A percentile compares a stretch with the other conserved stretches of the same genome.
phyloP scores from a whole-genome alignment of 805 yeast species.

The Saccharomycopsis guyanensis region DNA sequence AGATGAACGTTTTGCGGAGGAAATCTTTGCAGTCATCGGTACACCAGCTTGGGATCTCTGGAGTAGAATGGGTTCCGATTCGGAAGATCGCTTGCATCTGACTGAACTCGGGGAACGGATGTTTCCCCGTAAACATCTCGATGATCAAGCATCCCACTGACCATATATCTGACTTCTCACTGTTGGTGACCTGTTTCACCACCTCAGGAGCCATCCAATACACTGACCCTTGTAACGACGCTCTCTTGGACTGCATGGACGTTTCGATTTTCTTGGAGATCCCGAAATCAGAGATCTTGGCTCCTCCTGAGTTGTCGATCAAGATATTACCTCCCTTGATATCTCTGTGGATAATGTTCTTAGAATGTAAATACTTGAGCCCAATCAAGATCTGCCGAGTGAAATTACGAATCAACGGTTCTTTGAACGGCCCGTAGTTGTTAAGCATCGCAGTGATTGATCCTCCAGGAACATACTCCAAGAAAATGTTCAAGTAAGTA shows the following conservation, averaged over 20 bases:
- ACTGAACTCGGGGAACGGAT: slow-evolving; percentile 90
- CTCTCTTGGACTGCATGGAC: slow-evolving; percentile 33
- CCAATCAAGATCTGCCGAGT: slow-evolving; percentile 50
- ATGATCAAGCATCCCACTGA: slow-evolving; percentile 90
- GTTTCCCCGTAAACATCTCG: slow-evolving; percentile 94
- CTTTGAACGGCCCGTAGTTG: slow-evolving; percentile 56
- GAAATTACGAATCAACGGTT: slow-evolving; percentile 48
- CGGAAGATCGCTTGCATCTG: slow-evolving; percentile 97
- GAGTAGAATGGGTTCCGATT: slow-evolving; percentile 79
- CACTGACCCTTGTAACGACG: slow-evolving; percentile 66
- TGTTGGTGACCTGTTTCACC: slow-evolving; percentile 85
- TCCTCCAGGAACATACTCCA: slow-evolving; percentile 41
- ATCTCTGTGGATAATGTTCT: slow-evolving; percentile 54
- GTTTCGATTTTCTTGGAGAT: slow-evolving; percentile 38
- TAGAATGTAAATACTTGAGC: slow-evolving; percentile 46
- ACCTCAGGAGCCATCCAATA: slow-evolving; percentile 99
- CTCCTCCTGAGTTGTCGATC: slow-evolving; percentile 52
- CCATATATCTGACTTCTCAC: slow-evolving; percentile 95
- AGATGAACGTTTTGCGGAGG: slow-evolving; percentile 56
- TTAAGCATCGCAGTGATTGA: slow-evolving; percentile 46
- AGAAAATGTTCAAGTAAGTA: slow-evolving; percentile 20
- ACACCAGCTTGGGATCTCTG: slow-evolving; percentile 67
- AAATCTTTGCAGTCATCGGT: slow-evolving; percentile 63
- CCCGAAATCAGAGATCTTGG: slow-evolving; percentile 60
- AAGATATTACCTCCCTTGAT: slow-evolving; percentile 59